Evolutionary conservation across 345 rosid species (phyloP).

Genomic region (Lagerstroemia speciosa): DNA sequence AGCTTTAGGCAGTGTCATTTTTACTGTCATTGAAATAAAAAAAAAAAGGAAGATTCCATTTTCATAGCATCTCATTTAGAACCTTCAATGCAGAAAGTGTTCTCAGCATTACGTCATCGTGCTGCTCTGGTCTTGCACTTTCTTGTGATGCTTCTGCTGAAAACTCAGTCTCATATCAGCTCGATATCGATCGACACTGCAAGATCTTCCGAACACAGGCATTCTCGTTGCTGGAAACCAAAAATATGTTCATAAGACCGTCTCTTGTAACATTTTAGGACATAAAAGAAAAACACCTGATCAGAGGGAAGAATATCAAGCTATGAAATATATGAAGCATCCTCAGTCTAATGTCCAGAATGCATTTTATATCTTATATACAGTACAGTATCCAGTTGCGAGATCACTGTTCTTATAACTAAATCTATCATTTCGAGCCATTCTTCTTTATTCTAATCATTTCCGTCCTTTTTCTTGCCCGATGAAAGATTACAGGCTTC

Average conservation of each 20-base stretch:
- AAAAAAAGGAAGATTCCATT: no score
- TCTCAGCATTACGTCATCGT: no score
- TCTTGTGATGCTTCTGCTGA: no score
- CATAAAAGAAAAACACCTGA: background rate
- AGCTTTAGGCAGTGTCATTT: no score
- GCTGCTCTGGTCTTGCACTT: no score
- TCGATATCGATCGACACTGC: background rate
- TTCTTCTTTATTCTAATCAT: background rate
- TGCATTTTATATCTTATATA: background rate
- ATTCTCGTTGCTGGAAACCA: background rate
- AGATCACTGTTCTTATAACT: background rate
- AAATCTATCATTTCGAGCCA: background rate
- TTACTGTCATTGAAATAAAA: no score
- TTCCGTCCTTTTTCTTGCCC: background rate
- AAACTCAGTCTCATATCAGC: no score
- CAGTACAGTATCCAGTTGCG: background rate
- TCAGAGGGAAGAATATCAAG: background rate
- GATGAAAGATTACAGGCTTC: background rate
- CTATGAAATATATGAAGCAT: background rate
- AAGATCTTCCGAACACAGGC: background rate
- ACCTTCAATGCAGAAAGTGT: no score
- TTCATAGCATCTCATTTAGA: no score
- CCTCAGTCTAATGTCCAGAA: background rate
- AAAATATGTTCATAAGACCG: background rate
- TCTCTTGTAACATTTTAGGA: no score